Conservation (phyloP, 495 filamentous ascomycete genomes). For the Aspergillus baeticus region DNA sequence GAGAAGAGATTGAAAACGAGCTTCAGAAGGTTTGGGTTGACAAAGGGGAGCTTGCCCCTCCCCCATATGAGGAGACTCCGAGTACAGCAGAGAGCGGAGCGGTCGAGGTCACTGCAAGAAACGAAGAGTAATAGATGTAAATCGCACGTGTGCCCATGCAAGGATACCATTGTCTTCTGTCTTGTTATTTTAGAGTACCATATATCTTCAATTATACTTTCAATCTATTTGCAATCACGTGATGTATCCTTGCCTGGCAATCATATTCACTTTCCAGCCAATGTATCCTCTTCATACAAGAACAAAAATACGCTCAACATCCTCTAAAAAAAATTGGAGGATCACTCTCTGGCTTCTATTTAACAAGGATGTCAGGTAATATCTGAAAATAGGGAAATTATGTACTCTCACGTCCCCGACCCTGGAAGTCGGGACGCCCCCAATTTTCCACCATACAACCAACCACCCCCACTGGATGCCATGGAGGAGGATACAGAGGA, state of each 20-base stretch:
- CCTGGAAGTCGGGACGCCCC: background rate
- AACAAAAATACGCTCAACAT: background rate
- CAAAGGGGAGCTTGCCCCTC: constrained; percentile 40
- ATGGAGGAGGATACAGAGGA: constrained; percentile 18
- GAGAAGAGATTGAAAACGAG: constrained; percentile 72
- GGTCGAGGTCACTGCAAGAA: constrained; percentile 2
- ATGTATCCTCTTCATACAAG: background rate
- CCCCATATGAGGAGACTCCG: constrained; percentile 32
- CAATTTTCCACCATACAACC: background rate
- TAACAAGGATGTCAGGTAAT: background rate
- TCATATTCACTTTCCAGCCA: background rate
- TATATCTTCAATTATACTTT: background rate
- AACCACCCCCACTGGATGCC: background rate
- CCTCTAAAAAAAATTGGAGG: background rate
- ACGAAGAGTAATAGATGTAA: background rate
- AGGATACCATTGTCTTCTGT: background rate
- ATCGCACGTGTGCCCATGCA: no score
- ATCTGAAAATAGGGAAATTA: background rate
- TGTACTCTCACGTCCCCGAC: background rate
- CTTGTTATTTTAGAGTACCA: background rate
- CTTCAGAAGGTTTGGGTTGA: constrained; percentile 60
- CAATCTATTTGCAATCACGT: background rate
- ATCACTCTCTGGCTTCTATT: background rate
- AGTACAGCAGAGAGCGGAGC: constrained; percentile 4
- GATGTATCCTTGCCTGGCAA: background rate